phyloP scores from a whole-genome alignment of 495 filamentous ascomycete genomes.

The Penicillium daleae region DNA sequence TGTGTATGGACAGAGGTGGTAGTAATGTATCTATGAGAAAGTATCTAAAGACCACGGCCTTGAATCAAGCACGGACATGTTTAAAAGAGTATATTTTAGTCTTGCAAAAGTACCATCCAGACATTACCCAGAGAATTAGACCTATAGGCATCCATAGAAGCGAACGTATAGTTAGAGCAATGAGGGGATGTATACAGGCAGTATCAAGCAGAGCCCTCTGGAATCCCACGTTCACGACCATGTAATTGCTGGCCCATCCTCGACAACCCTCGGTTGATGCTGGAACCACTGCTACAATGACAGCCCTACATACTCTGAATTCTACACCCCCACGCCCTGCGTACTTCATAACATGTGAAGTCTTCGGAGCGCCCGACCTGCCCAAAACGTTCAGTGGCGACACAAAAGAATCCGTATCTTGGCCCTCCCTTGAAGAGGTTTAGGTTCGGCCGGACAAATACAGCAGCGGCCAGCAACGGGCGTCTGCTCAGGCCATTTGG shows the following conservation, averaged over 20 bases:
- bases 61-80: neutral
- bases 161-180: too few species aligned
- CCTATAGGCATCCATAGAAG: too few species aligned
- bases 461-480: slow-evolving; percentile 2
- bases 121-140: too few species aligned
- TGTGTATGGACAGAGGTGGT: too few species aligned
- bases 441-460: slow-evolving; percentile 10
- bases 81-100: neutral
- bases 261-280: neutral
- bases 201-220: neutral
- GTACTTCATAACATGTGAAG: neutral
- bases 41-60: neutral
- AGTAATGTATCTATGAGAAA: neutral
- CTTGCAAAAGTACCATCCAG: too few species aligned
- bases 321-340: neutral
- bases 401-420: neutral
- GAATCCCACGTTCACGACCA: neutral
- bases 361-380: neutral
- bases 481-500: neutral
- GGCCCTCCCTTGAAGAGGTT: neutral
- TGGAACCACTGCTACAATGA: neutral
- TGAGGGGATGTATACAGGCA: neutral
- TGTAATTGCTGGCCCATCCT: neutral
- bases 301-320: neutral
- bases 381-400: slow-evolving; percentile 8